Conservation (phyloP, 148 eudicot genomes). For the Tetragonia tetragonoides region DNA sequence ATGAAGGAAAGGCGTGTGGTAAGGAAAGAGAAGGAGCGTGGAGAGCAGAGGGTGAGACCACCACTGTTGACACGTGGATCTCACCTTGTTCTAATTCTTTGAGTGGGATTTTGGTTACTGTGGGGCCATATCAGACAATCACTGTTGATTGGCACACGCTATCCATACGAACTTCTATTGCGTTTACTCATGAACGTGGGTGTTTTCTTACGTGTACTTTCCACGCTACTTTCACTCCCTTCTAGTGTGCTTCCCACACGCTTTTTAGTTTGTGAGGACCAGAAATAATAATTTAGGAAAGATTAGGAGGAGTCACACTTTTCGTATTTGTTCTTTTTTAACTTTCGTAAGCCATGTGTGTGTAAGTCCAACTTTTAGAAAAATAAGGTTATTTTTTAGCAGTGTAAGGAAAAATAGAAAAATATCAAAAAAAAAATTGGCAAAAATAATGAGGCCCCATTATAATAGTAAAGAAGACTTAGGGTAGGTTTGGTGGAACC, state of each 20-base stretch:
- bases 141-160: not conserved
- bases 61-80: slow-evolving; percentile 7
- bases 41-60: slow-evolving; percentile 23
- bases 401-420: no score
- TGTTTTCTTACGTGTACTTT: not conserved
- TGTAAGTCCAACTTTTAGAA: no score
- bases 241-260: not conserved
- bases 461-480: no score
- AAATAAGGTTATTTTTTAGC: no score
- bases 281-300: not conserved
- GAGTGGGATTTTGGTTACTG: not conserved
- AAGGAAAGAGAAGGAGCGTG: slow-evolving; percentile 4
- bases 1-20: slow-evolving; percentile 10
- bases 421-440: no score
- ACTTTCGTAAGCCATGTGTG: no score
- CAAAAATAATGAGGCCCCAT: no score
- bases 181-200: not conserved
- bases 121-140: not conserved
- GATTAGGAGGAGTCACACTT: no score
- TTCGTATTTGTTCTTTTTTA: no score
- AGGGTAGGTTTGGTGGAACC: no score
- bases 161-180: not conserved
- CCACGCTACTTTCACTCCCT: not conserved
- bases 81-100: not conserved
- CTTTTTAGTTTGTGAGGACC: not conserved